Conservation (phyloP, 176 grass and related monocot genomes). For the Lolium multiflorum region DNA sequence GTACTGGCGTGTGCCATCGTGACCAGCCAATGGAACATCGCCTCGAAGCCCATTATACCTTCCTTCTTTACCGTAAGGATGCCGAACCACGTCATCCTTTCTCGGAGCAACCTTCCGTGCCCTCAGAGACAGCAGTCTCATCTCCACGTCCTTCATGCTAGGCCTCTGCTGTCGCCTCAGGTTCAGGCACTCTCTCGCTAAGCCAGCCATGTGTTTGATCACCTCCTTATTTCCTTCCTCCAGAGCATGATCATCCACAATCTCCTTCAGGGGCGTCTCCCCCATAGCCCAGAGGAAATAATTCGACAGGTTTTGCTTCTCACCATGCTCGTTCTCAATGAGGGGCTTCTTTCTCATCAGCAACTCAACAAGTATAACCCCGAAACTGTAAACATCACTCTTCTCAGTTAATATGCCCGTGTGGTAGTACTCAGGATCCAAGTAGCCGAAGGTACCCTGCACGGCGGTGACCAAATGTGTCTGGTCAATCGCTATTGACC, state of each 20-base stretch:
- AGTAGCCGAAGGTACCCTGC: too few relatives aligned
- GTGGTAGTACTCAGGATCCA: constrained; percentile 27
- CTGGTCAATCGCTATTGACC: constrained; percentile 16
- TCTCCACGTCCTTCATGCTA: constrained; percentile 50
- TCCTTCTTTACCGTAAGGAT: not conserved
- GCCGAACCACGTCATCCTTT: not conserved
- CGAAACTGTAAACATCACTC: constrained; percentile 44
- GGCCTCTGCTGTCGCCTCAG: constrained; percentile 32
- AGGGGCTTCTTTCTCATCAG: constrained; percentile 40
- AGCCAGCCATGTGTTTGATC: not conserved
- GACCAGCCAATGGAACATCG: not conserved
- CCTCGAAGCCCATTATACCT: not conserved
- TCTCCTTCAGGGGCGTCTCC: not conserved
- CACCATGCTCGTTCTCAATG: not conserved
- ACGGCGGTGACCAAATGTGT: constrained; percentile 16
- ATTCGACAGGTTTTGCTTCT: constrained; percentile 42
- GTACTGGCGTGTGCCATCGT: constrained; percentile 30
- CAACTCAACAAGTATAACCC: constrained; percentile 33
- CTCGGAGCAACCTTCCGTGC: not conserved
- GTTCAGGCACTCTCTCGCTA: constrained; percentile 24
- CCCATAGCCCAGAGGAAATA: constrained; percentile 3
- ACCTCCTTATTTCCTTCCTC: constrained; percentile 1
- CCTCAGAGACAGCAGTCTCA: constrained; percentile 30
- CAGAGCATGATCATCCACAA: not conserved
- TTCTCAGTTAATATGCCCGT: constrained; percentile 37